Base-by-base conservation (phyloP, 345 rosid genomes). In the Populus nigra region DNA sequence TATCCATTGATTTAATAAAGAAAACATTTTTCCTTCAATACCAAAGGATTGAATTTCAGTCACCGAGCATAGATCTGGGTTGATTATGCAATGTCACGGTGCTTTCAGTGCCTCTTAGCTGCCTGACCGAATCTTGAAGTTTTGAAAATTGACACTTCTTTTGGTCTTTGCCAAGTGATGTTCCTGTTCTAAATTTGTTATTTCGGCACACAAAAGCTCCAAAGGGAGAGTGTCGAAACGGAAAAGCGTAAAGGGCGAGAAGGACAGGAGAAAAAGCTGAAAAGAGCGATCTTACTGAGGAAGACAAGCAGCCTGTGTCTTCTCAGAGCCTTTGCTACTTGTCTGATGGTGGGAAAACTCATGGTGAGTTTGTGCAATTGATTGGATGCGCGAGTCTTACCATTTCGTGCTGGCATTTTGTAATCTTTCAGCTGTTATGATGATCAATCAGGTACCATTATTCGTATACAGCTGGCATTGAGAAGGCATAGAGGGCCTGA, bases 271-370 rank as follows among this genome's bases (percentile, higher is more conserved):
- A 83, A 33, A 89, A 86, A 66, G 76, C 69, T 15, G 91, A 89
- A 59, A 90, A 82, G 84, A 91, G 96, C 86, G 83, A 79, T 22
- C 75, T 92, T 65, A 87, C 93, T 0, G 87, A 88, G 76, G 98
- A 94, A 73, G 89, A 86, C 67, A 89, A 78, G 23, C 86, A 73
- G 27, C 90, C 93, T 39, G 76, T 86, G 35, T 78, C 68, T 65
- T 31, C 73, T 0, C 80, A 69, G 72, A 80, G 69, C 17, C 82
- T 45, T 8, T 81, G 86, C 4, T 84, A 80, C 62, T 18, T 83
- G 12, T 85, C 91, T 20, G 93, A 89, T 49, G 55, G 55, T 61
- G 84, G 87, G 11, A 39, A 47, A 49, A 49, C 55, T 49, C 22
- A 16, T 49, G 55, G 55, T 49, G 55, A 49, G 20, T 49, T 17